A percentile compares a stretch with the other conserved stretches of the same genome.
Conservation (phyloP, 2,329 filamentous ascomycete genomes). For the Pseudogymnoascus verrucosus region DNA sequence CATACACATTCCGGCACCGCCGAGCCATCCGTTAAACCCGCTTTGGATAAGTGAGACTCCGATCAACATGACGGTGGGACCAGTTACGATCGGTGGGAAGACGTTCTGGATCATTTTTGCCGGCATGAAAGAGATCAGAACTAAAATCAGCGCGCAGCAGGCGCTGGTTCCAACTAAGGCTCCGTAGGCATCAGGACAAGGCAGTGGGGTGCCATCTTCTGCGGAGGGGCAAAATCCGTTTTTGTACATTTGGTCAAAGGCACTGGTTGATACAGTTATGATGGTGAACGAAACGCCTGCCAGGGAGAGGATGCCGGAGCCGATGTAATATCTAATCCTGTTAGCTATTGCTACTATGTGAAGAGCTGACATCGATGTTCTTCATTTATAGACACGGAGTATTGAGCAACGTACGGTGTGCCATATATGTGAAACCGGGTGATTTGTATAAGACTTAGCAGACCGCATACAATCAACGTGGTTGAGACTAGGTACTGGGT, state of each 20-base stretch:
- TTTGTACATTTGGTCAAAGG: conserved; percentile 54
- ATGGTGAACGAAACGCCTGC: conserved; percentile 62
- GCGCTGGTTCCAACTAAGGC: conserved; percentile 50
- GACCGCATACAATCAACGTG: conserved; percentile 58
- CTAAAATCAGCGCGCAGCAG: conserved; percentile 47
- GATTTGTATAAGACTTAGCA: conserved; percentile 59
- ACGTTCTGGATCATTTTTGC: conserved; percentile 50
- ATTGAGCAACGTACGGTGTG: conserved; percentile 38
- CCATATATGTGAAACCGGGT: conserved; percentile 54
- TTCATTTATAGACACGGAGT: not conserved
- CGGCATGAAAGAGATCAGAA: conserved; percentile 56
- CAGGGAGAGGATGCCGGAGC: conserved; percentile 59
- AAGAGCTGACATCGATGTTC: not conserved
- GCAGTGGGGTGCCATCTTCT: conserved; percentile 46
- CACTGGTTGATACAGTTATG: conserved; percentile 55
- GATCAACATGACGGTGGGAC: conserved; percentile 59
- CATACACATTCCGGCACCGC: conserved; percentile 56
- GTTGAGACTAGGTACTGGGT: conserved; percentile 62
- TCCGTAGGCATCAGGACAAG: conserved; percentile 60
- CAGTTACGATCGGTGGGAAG: conserved; percentile 62
- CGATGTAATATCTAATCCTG: conserved; percentile 39
- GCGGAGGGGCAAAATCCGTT: conserved; percentile 55
- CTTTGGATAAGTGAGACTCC: conserved; percentile 55
- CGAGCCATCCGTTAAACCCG: conserved; percentile 70
- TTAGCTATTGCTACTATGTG: not conserved